Conservation (phyloP, 2,329 filamentous ascomycete species). For the Fusarium piperis region DNA sequence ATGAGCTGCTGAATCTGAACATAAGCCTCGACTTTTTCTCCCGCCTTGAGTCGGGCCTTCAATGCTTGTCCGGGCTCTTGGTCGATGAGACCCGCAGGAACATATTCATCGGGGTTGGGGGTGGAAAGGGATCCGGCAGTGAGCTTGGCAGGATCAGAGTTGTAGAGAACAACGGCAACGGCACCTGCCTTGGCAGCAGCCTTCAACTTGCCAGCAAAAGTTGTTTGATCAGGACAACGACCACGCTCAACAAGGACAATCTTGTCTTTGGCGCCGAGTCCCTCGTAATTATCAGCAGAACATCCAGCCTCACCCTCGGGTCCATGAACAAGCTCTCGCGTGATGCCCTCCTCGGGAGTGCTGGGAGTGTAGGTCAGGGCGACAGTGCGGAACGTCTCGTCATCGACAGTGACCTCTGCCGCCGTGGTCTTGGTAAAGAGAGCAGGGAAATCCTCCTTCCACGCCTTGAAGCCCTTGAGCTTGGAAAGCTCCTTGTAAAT, state of each 20-base stretch:
- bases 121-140: constrained; percentile 43
- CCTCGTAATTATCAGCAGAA: constrained; percentile 38
- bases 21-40: constrained; percentile 47
- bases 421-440: constrained; percentile 40
- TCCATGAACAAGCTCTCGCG: constrained; percentile 37
- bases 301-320: constrained; percentile 43
- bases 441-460: constrained; percentile 46
- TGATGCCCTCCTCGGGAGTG: constrained; percentile 44
- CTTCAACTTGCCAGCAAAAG: constrained; percentile 45
- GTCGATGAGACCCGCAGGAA: constrained; percentile 45
- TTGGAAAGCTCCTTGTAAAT: constrained; percentile 43
- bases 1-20: constrained; percentile 49
- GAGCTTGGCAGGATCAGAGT: constrained; percentile 42
- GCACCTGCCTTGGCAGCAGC: constrained; percentile 45
- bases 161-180: constrained; percentile 45
- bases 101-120: constrained; percentile 41
- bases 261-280: constrained; percentile 42
- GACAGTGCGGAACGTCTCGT: constrained; percentile 39
- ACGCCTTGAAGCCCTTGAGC: constrained; percentile 40
- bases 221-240: constrained; percentile 43
- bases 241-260: constrained; percentile 47
- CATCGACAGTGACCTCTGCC: constrained; percentile 39
- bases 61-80: constrained; percentile 41
- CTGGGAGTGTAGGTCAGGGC: constrained; percentile 46
- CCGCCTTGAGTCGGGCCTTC: constrained; percentile 45